These are phyloP conservation scores for Yarrowia sp. DNA, from an alignment of 805 yeast genomes.

Conservation along the genomic window DNA sequence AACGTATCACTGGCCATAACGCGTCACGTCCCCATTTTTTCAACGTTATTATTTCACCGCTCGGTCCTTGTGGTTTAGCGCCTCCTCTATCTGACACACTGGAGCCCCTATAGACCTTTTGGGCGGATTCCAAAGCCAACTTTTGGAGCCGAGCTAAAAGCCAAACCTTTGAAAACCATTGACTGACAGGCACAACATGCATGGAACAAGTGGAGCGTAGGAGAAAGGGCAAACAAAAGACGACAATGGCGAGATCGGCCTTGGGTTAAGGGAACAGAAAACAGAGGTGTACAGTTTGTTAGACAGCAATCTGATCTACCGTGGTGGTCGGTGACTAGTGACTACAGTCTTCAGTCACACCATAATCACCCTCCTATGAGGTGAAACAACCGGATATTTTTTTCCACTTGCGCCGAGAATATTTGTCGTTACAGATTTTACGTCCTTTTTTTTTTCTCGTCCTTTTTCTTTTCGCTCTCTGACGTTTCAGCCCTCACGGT, in stretches of 20 bases:
- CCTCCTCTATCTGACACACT: slow-evolving; percentile 12
- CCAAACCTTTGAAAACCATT: background rate
- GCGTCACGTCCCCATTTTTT: no score
- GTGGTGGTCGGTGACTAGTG: no score
- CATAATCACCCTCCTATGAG: no score
- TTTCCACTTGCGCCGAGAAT: no score
- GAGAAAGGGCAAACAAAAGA: background rate
- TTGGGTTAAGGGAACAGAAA: no score
- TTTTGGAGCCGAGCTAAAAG: background rate
- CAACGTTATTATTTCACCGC: slow-evolving; percentile 1
- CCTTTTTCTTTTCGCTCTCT: background rate
- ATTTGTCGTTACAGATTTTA: no score
- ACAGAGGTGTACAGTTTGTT: no score
- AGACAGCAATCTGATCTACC: no score
- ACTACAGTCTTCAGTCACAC: no score
- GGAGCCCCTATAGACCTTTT: slow-evolving; percentile 1
- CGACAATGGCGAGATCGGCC: background rate
- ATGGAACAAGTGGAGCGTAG: slow-evolving; percentile 31
- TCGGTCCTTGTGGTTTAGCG: slow-evolving; percentile 4
- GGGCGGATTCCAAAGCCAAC: slow-evolving; percentile 1
- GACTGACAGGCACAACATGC: slow-evolving; percentile 33
- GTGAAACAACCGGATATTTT: no score
- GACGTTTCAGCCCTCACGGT: slow-evolving; percentile 7
- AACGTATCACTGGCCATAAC: no score
- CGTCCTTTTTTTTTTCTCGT: no score